phyloP scores from a whole-genome alignment of 345 rosid species.

The Boechera divaricarpa region DNA sequence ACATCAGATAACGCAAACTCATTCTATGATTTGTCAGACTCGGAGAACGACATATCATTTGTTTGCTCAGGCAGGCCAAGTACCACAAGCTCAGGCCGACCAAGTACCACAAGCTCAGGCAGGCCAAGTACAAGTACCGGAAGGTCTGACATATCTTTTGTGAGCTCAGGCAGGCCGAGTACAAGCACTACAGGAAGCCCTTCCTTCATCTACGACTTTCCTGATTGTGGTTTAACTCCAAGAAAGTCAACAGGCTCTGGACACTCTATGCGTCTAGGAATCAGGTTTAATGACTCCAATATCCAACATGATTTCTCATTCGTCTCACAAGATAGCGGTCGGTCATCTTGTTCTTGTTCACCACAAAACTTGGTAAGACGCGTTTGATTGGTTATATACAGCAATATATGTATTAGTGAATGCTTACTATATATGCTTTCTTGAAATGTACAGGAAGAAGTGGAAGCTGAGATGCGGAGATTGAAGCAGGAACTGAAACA shows the following conservation, averaged over 20 bases:
- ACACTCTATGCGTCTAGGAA: conserved; percentile 57
- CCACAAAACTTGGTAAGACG: conserved; percentile 60
- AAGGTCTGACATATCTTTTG: conserved; percentile 74
- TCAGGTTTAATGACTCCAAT: conserved; percentile 51
- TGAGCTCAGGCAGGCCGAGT: conserved; percentile 89
- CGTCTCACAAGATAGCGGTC: conserved; percentile 60
- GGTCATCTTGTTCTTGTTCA: conserved; percentile 65
- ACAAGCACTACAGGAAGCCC: conserved; percentile 53
- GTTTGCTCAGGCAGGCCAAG: conserved; percentile 48
- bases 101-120: conserved; percentile 38
- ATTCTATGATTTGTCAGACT: conserved; percentile 55
- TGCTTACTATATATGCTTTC: conserved; percentile 16
- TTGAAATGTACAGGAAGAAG: conserved; percentile 60
- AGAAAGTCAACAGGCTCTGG: conserved; percentile 66
- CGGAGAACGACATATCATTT: conserved; percentile 76
- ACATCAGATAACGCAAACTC: conserved; percentile 49
- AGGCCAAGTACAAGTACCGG: conserved; percentile 46
- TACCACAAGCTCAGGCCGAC: conserved; percentile 33
- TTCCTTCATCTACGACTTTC: conserved; percentile 55
- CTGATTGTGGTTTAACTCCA: conserved; percentile 53
- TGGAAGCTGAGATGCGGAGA: conserved; percentile 87
- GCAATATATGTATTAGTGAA: conserved; percentile 13
- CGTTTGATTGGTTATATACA: conserved; percentile 26
- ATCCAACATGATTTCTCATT: conserved; percentile 58
- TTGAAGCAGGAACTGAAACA: conserved; percentile 81